Evolutionary conservation across 2,329 filamentous ascomycete species (phyloP).

Genomic region (Nectriaceae sp.): DNA sequence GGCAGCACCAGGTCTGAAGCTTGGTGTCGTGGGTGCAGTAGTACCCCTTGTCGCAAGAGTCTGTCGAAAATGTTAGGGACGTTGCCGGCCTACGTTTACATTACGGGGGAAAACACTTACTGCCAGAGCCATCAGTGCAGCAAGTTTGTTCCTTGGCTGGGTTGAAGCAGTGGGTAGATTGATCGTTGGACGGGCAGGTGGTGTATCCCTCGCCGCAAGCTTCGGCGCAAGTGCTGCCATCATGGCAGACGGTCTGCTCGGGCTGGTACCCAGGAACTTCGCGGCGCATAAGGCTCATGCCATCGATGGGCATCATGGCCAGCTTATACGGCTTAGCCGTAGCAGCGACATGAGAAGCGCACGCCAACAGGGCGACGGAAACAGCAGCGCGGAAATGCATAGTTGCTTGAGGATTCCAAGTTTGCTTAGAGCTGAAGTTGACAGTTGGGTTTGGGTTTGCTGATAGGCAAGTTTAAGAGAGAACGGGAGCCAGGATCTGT

Average conservation of each 20-base stretch:
- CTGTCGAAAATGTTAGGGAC: conserved; percentile 34
- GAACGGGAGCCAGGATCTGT: no score
- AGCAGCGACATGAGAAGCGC: conserved; percentile 34
- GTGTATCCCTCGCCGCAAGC: conserved; percentile 55
- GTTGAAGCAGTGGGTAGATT: conserved; percentile 60
- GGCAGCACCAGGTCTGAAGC: conserved; percentile 61
- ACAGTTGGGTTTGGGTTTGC: no score
- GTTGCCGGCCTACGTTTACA: no score
- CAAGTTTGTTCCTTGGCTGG: conserved; percentile 52
- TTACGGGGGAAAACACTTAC: conserved; percentile 41
- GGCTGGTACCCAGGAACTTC: conserved; percentile 51
- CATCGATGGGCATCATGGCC: conserved; percentile 37
- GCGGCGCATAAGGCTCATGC: conserved; percentile 46
- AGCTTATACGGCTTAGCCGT: conserved; percentile 38
- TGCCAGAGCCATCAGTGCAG: conserved; percentile 58
- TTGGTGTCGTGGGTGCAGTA: conserved; percentile 60
- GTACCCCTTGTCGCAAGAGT: conserved; percentile 62
- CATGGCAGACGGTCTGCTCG: conserved; percentile 48
- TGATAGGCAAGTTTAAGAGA: neutral
- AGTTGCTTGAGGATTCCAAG: neutral
- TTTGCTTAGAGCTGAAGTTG: no score
- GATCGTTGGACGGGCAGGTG: conserved; percentile 51
- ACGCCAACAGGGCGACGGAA: conserved; percentile 38
- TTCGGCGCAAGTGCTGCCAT: conserved; percentile 54
- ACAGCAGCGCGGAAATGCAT: conserved; percentile 39